phyloP scores from a whole-genome alignment of 2,329 filamentous ascomycete species.

The Cercospora sp. region DNA sequence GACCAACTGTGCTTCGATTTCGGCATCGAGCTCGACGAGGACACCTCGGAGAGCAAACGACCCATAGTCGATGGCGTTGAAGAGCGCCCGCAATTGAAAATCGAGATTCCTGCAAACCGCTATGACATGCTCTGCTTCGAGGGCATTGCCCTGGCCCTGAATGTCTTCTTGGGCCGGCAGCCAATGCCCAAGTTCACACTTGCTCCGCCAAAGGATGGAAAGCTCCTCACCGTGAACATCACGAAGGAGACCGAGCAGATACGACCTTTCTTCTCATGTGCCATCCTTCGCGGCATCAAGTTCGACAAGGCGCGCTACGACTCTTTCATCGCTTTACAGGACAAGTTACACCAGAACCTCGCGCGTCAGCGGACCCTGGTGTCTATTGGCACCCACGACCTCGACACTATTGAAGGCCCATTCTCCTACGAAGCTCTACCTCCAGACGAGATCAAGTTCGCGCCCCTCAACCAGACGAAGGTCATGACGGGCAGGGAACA shows the following conservation, averaged over 20 bases:
- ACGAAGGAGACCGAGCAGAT: conserved; percentile 66
- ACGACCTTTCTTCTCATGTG: conserved; percentile 83
- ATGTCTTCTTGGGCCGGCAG: conserved; percentile 82
- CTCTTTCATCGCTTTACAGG: conserved; percentile 95
- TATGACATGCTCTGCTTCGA: conserved; percentile 97
- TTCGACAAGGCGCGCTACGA: conserved; percentile 92
- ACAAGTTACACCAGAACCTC: conserved; percentile 96
- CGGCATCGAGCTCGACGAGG: conserved; percentile 96
- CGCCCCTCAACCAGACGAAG: conserved; percentile 86
- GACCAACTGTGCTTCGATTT: conserved; percentile 99
- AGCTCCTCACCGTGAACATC: conserved; percentile 80
- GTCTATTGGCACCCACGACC: conserved; percentile 95
- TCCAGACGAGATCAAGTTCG: conserved; percentile 90
- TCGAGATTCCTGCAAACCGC: conserved; percentile 92
- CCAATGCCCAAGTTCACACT: conserved; percentile 78
- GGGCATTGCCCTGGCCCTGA: conserved; percentile 91
- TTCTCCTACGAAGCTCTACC: conserved; percentile 94
- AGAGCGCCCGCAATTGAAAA: conserved; percentile 91
- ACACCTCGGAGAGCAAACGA: conserved; percentile 74
- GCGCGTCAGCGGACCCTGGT: conserved; percentile 90
- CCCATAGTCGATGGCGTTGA: conserved; percentile 75
- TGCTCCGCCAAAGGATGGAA: conserved; percentile 68
- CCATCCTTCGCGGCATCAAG: conserved; percentile 84
- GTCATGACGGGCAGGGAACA: conserved; percentile 84
- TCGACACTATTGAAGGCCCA: conserved; percentile 88